phyloP scores from a whole-genome alignment of 108 stramenopile species.

The Cyclotella choctawhatcheeana region DNA sequence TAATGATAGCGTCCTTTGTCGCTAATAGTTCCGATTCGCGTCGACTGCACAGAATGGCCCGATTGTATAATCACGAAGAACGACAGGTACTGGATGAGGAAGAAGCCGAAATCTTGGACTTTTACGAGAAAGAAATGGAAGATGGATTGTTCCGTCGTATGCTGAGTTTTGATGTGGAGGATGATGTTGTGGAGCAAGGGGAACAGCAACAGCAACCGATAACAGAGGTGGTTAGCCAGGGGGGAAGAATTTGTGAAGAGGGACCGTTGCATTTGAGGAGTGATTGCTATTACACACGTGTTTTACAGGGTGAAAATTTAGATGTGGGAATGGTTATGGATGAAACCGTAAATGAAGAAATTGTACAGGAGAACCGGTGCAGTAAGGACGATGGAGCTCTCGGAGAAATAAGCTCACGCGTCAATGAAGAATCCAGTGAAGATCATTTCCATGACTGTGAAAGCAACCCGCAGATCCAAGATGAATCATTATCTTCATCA shows the following conservation, averaged over 20 bases:
- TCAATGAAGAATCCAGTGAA: neutral
- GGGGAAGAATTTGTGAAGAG: neutral
- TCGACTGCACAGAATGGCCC: neutral
- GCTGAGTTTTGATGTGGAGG: conserved; percentile 21
- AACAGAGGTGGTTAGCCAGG: neutral
- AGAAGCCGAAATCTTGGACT: conserved; percentile 43
- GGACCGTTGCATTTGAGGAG: neutral
- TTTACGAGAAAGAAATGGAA: conserved; percentile 41
- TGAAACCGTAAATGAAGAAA: neutral
- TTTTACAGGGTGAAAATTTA: neutral
- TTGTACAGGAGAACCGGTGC: neutral
- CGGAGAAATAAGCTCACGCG: neutral
- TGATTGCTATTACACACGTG: neutral
- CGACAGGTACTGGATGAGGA: conserved; percentile 18
- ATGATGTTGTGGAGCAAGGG: neutral
- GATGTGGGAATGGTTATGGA: neutral
- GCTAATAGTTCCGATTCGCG: neutral
- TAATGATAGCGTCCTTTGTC: conserved; percentile 7
- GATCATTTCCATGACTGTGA: neutral
- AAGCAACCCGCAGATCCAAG: conserved; percentile 9
- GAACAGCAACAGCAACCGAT: neutral
- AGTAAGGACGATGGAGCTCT: neutral
- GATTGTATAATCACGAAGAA: neutral
- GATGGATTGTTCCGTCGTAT: neutral
- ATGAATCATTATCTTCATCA: conserved; percentile 15